Evolutionary conservation across 768 basidiomycete genomes (phyloP), one percentile per base, ranked within the genome.

Genomic region (Kwoniella shandongensis): DNA sequence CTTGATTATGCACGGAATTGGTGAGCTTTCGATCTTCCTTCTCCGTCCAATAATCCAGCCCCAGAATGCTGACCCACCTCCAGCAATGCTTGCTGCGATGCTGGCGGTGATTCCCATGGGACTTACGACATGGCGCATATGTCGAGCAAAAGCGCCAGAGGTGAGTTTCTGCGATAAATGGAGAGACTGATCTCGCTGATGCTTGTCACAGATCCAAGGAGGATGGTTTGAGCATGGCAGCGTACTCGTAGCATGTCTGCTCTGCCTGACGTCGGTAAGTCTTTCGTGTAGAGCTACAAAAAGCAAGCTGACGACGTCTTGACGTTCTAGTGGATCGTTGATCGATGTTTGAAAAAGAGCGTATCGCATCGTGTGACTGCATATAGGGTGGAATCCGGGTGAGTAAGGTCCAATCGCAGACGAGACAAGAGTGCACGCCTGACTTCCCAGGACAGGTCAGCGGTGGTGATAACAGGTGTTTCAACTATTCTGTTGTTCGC

Each of bases 191-290:
- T 23, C 39, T 41, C 29, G 39, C n/a, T n/a, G n/a, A n/a, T n/a
- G n/a, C n/a, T n/a, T n/a, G n/a, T n/a, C n/a, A 27, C 35, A 66
- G 65, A 20, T 42, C 17, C 39, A 62, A 23, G 51, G 57, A 25
- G 45, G 61, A 17, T 66, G 61, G 60, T 62, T 66, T 36, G 57
- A 62, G 40, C 65, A 66, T 54, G 57, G 54, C 0, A 49, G 44
- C 8, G 30, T 66, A 6, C 44, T 66, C 10, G 51, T 45, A 1
- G 49, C 57, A 1, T 44, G 46, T 6, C 8, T 45, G 15, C 29
- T 62, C 3, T 49, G 51, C 30, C 17, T 62, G 10, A 39, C 36
- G 15, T 39, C 64, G 47, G 64, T 65, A 18, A 40, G 63, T 61
- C 0, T 3, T 25, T n/a, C n/a, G n/a, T 17, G 10, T 47, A 23